A percentile compares a stretch with the other conserved stretches of the same genome.
These are phyloP conservation scores for Byssochlamys sp. DNA, from an alignment of 2,329 filamentous ascomycete genomes.

Conservation along the genomic window DNA sequence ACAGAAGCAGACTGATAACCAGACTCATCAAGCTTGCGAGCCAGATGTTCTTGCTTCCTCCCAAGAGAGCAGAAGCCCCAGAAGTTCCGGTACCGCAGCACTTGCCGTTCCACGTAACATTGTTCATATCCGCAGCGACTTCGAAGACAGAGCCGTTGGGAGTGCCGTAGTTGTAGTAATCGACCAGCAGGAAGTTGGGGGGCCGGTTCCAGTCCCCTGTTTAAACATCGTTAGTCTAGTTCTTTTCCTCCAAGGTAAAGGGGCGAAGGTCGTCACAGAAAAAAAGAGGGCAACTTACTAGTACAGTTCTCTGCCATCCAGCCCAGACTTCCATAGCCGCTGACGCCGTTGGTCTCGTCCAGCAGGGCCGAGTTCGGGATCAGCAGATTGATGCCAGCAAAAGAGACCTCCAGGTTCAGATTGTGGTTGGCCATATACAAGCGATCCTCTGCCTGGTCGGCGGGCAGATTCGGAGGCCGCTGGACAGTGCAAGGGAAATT, in stretches of 20 bases:
- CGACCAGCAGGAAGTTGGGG: conserved; percentile 71
- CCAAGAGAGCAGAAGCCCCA: conserved; percentile 15
- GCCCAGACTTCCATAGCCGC: conserved; percentile 59
- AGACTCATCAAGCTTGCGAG: neutral
- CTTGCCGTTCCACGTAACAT: conserved; percentile 54
- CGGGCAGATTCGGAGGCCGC: conserved; percentile 58
- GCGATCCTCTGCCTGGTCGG: conserved; percentile 46
- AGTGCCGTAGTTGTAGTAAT: conserved; percentile 69
- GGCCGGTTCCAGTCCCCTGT: conserved; percentile 52
- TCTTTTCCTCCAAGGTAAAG: neutral
- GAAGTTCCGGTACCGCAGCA: conserved; percentile 28
- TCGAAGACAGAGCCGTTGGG: conserved; percentile 67
- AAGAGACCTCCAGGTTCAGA: conserved; percentile 65
- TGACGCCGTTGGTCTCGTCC: conserved; percentile 61
- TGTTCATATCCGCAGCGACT: conserved; percentile 60
- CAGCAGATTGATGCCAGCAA: conserved; percentile 55
- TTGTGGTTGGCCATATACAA: conserved; percentile 88
- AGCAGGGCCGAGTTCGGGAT: conserved; percentile 63
- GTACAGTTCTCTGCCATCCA: conserved; percentile 54
- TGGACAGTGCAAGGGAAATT: conserved; percentile 69
- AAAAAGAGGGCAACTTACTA: conserved; percentile 15
- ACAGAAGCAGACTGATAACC: neutral
- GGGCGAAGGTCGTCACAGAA: neutral
- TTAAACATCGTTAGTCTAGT: conserved; percentile 7
- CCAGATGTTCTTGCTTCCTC: neutral